These are phyloP conservation scores for Podospora sp. DNA, from an alignment of 495 filamentous ascomycete species.

Conservation along the genomic window DNA sequence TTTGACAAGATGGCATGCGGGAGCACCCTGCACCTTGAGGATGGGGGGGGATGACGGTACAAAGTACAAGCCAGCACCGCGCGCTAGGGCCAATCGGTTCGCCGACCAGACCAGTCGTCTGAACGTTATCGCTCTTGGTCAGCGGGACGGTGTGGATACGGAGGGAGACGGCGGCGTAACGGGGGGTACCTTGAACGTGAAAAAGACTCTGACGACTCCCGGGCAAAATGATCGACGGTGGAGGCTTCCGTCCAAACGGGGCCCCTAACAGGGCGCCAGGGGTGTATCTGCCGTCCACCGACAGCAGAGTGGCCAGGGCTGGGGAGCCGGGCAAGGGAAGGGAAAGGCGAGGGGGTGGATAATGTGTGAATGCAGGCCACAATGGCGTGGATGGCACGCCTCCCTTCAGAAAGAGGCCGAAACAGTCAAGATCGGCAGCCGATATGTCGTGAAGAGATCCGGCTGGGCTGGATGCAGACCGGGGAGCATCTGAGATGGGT, in stretches of 20 bases:
- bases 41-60: constrained; percentile 21
- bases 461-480: constrained; percentile 24
- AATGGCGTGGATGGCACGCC: constrained; percentile 16
- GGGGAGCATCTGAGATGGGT: constrained; percentile 24
- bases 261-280: constrained; percentile 36
- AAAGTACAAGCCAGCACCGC: constrained; percentile 10
- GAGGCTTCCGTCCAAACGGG: constrained; percentile 40
- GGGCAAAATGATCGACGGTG: constrained; percentile 49
- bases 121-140: constrained; percentile 49
- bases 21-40: constrained; percentile 31
- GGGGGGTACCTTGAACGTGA: background rate
- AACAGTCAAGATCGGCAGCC: constrained; percentile 28
- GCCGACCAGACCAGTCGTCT: constrained; percentile 42
- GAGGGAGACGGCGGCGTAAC: constrained; percentile 14
- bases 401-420: constrained; percentile 18
- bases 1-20: constrained; percentile 42
- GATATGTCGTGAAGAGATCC: constrained; percentile 29
- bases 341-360: constrained; percentile 26
- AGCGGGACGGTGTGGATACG: constrained; percentile 47
- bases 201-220: constrained; percentile 46
- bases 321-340: constrained; percentile 25
- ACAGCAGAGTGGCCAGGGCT: constrained; percentile 36
- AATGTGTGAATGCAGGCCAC: constrained; percentile 20
- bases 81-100: constrained; percentile 44
- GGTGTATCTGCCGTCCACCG: constrained; percentile 23